Evolutionary conservation across 352 stramenopile species (phyloP).

Genomic region (Globisporangium lucens): DNA sequence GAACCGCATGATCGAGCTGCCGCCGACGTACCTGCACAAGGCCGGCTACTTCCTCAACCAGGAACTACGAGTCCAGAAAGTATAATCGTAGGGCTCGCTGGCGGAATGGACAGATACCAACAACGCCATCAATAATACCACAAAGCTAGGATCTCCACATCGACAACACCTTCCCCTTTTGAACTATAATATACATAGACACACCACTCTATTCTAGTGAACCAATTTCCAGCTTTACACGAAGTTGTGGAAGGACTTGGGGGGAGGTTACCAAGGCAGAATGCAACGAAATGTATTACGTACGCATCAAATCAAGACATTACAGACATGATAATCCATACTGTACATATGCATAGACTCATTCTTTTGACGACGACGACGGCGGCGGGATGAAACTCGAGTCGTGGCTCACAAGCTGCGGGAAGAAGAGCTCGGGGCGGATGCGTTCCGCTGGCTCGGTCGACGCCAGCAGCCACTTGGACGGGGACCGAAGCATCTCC

Average conservation of each 20-base stretch:
- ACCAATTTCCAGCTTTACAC: background rate
- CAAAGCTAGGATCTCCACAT: background rate
- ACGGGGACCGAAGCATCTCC: slow-evolving; percentile 51
- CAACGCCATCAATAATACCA: background rate
- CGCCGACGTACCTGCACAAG: slow-evolving; percentile 81
- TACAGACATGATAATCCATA: background rate
- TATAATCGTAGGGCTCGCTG: slow-evolving; percentile 29
- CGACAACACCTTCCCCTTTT: background rate
- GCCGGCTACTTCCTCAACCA: slow-evolving; percentile 66
- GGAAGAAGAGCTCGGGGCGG: slow-evolving; percentile 55
- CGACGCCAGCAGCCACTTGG: slow-evolving; percentile 53
- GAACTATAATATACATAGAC: background rate
- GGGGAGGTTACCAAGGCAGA: too few relatives aligned
- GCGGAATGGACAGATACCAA: background rate
- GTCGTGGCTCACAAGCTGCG: slow-evolving; percentile 40
- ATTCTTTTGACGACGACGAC: slow-evolving; percentile 5
- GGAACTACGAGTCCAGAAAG: slow-evolving; percentile 62
- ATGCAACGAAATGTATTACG: background rate
- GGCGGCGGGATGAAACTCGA: slow-evolving; percentile 7
- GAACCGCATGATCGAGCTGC: slow-evolving; percentile 63
- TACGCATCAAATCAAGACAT: background rate
- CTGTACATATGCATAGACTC: background rate
- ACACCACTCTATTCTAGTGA: background rate
- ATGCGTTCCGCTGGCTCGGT: slow-evolving; percentile 28
- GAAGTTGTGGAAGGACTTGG: background rate